phyloP scores from a whole-genome alignment of 2,329 filamentous ascomycete species.

The Pseudocercospora fuligena region DNA sequence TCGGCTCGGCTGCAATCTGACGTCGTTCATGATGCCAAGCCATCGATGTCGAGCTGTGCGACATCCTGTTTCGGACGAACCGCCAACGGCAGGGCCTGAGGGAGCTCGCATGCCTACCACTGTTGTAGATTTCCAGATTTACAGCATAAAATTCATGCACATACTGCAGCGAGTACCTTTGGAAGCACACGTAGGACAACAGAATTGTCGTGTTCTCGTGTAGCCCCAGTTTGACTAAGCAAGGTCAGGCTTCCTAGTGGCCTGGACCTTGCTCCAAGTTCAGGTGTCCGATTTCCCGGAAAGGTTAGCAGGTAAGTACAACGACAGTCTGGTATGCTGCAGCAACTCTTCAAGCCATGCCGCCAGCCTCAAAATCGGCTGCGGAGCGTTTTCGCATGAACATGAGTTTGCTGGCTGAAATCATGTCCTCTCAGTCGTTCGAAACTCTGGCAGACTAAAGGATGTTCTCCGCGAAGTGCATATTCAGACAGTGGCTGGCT shows the following conservation, averaged over 20 bases:
- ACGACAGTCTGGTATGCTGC: not conserved
- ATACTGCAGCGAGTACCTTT: no score
- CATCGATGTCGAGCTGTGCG: not conserved
- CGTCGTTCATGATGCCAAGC: not conserved
- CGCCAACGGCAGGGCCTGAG: not conserved
- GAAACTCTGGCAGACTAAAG: not conserved
- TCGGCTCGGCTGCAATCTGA: not conserved
- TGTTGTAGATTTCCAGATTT: not conserved
- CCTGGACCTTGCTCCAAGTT: not conserved
- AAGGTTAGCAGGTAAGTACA: not conserved
- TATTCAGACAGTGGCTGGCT: constrained; percentile 5
- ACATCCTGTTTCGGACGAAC: not conserved
- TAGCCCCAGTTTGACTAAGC: no score
- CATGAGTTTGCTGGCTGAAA: not conserved
- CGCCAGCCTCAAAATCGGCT: not conserved
- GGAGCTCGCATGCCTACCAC: not conserved
- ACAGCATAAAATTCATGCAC: no score
- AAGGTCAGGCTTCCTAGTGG: not conserved
- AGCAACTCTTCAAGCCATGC: not conserved
- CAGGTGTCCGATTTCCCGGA: not conserved
- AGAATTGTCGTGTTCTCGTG: no score
- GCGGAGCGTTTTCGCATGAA: not conserved
- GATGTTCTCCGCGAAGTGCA: not conserved
- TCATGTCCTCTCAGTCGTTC: not conserved
- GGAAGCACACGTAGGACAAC: no score